Percentiles rank a stretch among this genome's conserved stretches.
Evolutionary conservation across 2,329 filamentous ascomycete genomes (phyloP).

Genomic region (Clarireedia hainanense): DNA sequence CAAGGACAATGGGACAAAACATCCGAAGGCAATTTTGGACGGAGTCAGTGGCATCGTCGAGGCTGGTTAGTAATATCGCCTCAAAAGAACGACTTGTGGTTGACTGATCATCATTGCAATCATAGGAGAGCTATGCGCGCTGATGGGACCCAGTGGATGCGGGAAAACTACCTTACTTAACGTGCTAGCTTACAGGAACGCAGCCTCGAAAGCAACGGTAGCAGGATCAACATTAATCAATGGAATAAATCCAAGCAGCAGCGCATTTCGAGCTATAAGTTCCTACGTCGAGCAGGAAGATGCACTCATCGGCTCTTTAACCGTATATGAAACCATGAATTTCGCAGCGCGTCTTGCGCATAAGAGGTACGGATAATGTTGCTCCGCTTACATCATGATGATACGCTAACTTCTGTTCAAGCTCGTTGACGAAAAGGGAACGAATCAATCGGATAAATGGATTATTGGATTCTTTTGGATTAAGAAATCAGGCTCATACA

Average conservation of each 20-base stretch:
- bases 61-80: conserved; percentile 39
- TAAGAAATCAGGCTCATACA: conserved; percentile 59
- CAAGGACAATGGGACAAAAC: conserved; percentile 60
- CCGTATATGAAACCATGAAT: conserved; percentile 68
- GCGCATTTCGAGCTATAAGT: conserved; percentile 55
- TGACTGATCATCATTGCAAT: not conserved
- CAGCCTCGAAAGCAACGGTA: conserved; percentile 45
- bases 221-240: conserved; percentile 55
- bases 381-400: not conserved
- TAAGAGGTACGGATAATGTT: conserved; percentile 35
- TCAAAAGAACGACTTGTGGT: not conserved
- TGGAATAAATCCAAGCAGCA: conserved; percentile 43
- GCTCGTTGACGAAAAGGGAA: conserved; percentile 41
- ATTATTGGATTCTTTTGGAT: conserved; percentile 65
- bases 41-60: conserved; percentile 55
- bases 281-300: conserved; percentile 87
- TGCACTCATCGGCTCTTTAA: conserved; percentile 72
- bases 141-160: conserved; percentile 69
- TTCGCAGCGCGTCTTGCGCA: conserved; percentile 67
- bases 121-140: conserved; percentile 61
- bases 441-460: conserved; percentile 55
- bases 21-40: conserved; percentile 54
- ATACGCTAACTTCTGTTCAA: conserved; percentile 13
- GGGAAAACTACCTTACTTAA: conserved; percentile 85
- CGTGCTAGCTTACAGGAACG: conserved; percentile 56